Base-by-base conservation (phyloP, 2,329 filamentous ascomycete species). In the Arthrobotrys musiformis region DNA sequence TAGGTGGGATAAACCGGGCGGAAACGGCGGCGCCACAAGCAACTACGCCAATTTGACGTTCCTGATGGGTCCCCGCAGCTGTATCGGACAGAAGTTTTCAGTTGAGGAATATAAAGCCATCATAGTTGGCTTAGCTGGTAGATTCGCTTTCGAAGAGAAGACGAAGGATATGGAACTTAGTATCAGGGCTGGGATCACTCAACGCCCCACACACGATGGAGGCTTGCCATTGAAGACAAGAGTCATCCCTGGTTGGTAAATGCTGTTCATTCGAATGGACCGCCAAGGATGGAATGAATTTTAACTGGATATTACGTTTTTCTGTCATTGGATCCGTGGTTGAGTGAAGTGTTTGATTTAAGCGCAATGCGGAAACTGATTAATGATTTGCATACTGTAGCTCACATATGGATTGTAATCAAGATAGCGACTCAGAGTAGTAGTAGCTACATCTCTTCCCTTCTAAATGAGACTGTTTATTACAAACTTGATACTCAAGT, bases 21-120 rank as follows among this genome's bases (percentile, higher is more conserved):
- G 74, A 78, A 78, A 69, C 28, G 93, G 93, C 5, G 92, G 92
- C 7, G 91, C 92, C 0, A 85, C 86, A 15, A 92, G 87, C 79
- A 95, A 94, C 83, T 97, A 91, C 82, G 88, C 90, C 0, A 90
- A 91, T 81, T 82, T 94, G 84, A 94, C 92, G 0, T 97, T 97
- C 84, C 83, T 97, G 73, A 93, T 97, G 82, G 94, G 94, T 0
- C 93, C 93, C 1, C 86, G 93, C 64, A 92, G 90, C 81, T 97
- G 94, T 82, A 97, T 97, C 80, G 94, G 93, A 0, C 88, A 90
- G 83, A 86, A 86, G 1, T 97, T 97, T 84, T 92, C 94, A 0
- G 91, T 89, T 82, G 89, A 91, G 0, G 94, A 97, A 85, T 92
- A 97, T 83, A 93, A 92, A 7, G 94, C 91, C 82, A 84, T 97